Percentiles rank a stretch among this genome's conserved stretches.
Evolutionary conservation across 352 stramenopile species (phyloP).

Genomic region (Phytophthora cajani): DNA sequence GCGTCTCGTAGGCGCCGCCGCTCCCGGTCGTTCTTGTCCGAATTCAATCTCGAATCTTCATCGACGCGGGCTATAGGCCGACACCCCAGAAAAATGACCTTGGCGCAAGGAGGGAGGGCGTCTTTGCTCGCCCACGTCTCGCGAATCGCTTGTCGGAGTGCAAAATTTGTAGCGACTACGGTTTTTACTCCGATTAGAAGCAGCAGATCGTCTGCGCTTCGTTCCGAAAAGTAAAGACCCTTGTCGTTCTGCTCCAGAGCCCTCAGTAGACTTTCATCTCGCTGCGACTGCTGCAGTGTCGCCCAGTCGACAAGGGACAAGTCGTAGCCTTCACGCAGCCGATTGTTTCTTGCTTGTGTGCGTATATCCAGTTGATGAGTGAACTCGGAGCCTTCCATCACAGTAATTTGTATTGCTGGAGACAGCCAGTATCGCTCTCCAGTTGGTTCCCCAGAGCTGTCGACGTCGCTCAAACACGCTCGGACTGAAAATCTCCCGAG

Average conservation of each 20-base stretch:
- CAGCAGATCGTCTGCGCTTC: constrained; percentile 12
- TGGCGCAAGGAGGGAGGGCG: constrained; percentile 5
- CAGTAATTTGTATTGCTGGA: not conserved
- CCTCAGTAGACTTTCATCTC: not conserved
- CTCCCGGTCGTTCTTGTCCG: not conserved
- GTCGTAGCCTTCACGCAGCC: not conserved
- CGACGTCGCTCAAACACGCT: not conserved
- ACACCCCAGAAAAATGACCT: constrained; percentile 36
- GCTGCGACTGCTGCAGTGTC: not conserved
- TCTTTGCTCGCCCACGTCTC: constrained; percentile 36
- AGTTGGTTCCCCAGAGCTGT: not conserved
- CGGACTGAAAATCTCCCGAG: not conserved
- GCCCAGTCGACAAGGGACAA: not conserved
- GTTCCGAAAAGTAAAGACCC: not conserved
- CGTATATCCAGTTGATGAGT: not conserved
- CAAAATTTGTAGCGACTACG: constrained; percentile 25
- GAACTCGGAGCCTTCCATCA: not conserved
- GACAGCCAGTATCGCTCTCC: not conserved
- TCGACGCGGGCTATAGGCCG: constrained; percentile 3
- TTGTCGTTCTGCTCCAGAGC: not conserved
- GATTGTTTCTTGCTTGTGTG: not conserved
- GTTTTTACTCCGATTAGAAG: constrained; percentile 40
- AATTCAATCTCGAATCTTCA: not conserved
- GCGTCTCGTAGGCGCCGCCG: not conserved
- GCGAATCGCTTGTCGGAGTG: constrained; percentile 37